Evolutionary conservation across 805 yeast species (phyloP).

Genomic region (Metschnikowia proteae): DNA sequence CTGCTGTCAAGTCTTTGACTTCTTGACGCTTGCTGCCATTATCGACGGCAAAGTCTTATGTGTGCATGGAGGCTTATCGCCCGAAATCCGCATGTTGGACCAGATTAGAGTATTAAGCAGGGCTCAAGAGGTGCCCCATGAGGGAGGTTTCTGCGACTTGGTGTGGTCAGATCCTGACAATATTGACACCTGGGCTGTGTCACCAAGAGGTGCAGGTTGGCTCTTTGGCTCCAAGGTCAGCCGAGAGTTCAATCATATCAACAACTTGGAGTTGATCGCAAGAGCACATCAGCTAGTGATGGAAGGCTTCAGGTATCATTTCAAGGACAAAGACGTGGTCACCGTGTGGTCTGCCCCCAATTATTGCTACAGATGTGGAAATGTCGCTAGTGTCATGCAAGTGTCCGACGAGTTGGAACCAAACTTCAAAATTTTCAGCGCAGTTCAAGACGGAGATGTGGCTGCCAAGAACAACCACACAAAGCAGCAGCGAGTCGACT

Average conservation of each 20-base stretch:
- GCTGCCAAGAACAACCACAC: constrained; percentile 35
- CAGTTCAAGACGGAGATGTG: constrained; percentile 81
- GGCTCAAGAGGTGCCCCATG: constrained; percentile 98
- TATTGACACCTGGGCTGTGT: constrained; percentile 96
- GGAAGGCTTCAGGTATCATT: constrained; percentile 97
- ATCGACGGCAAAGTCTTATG: constrained; percentile 92
- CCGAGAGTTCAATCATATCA: constrained; percentile 92
- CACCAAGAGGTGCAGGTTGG: constrained; percentile 99
- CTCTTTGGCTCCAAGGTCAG: constrained; percentile 91
- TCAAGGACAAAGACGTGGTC: constrained; percentile 92
- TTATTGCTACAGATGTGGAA: constrained; percentile 96
- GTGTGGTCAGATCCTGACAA: constrained; percentile 99
- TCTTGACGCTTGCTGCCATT: constrained; percentile 89
- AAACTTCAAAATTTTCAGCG: constrained; percentile 88
- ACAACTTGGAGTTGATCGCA: constrained; percentile 82
- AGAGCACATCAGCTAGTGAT: constrained; percentile 97
- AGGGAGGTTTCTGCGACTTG: constrained; percentile 96
- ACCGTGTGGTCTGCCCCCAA: constrained; percentile 99
- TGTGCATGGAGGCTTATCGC: constrained; percentile 96
- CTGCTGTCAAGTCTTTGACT: constrained; percentile 95
- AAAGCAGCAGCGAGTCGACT: constrained; percentile 45
- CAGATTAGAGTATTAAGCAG: constrained; percentile 91
- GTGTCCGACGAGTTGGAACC: constrained; percentile 85
- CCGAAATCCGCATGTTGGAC: constrained; percentile 95
- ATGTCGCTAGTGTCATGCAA: constrained; percentile 97